These are phyloP conservation scores for Cryptococcus sp. DNA, from an alignment of 1,284 basidiomycete species.

Conservation along the genomic window DNA sequence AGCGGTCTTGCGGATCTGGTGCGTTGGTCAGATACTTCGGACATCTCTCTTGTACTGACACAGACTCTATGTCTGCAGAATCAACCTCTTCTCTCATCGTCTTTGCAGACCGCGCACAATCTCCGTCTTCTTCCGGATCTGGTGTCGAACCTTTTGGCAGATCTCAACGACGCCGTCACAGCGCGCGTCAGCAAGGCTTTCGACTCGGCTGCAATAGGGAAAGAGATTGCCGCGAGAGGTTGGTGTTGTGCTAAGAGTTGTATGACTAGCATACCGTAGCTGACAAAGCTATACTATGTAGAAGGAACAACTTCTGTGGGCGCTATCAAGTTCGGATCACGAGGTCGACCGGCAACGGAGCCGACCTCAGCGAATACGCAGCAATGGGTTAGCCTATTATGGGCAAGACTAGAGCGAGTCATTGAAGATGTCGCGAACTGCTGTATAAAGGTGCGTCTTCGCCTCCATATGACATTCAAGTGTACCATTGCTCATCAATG, in stretches of 20 bases:
- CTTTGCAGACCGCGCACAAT: constrained; percentile 92
- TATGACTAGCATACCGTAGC: too few relatives aligned
- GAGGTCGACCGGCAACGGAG: constrained; percentile 67
- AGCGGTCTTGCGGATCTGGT: constrained; percentile 73
- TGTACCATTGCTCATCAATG: neutral
- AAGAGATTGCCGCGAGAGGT: constrained; percentile 78
- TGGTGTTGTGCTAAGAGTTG: constrained; percentile 5
- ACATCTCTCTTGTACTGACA: neutral
- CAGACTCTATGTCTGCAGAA: constrained; percentile 59
- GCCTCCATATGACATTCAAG: neutral
- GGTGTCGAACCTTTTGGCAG: constrained; percentile 74
- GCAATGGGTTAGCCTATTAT: constrained; percentile 78
- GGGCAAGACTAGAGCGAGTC: constrained; percentile 76
- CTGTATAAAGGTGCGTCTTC: constrained; percentile 72
- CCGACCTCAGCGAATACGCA: constrained; percentile 78
- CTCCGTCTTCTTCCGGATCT: constrained; percentile 79
- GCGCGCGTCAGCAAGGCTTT: constrained; percentile 77
- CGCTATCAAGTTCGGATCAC: constrained; percentile 42
- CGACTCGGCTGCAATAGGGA: constrained; percentile 79
- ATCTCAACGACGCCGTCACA: constrained; percentile 81
- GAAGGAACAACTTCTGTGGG: constrained; percentile 19
- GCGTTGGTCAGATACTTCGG: constrained; percentile 34
- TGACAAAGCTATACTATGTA: neutral
- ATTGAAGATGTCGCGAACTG: constrained; percentile 86
- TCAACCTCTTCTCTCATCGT: constrained; percentile 82